A percentile compares a stretch with the other conserved stretches of the same genome.
These are phyloP conservation scores for Triadica sebifera DNA, from an alignment of 345 rosid genomes.

Conservation along the genomic window DNA sequence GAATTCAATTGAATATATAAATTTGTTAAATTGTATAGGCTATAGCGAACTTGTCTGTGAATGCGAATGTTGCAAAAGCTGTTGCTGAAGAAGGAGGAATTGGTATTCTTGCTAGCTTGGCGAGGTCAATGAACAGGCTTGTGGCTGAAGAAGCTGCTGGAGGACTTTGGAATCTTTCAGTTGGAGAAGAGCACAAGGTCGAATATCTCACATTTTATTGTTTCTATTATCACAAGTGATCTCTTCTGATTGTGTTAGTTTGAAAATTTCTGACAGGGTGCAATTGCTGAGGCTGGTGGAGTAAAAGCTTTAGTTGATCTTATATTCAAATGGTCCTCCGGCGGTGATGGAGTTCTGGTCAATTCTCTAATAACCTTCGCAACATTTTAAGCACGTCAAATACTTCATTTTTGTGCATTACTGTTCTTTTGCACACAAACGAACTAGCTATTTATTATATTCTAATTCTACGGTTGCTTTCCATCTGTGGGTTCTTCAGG, in stretches of 20 bases:
- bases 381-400: not conserved
- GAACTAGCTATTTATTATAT: not conserved
- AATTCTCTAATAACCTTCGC: slow-evolving; percentile 44
- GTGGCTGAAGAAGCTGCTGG: slow-evolving; percentile 48
- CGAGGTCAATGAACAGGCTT: slow-evolving; percentile 36
- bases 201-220: not conserved
- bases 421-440: slow-evolving; percentile 6
- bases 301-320: slow-evolving; percentile 44
- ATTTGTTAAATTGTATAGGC: slow-evolving; percentile 21
- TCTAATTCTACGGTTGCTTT: slow-evolving; percentile 45
- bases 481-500: slow-evolving; percentile 21
- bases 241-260: not conserved
- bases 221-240: not conserved
- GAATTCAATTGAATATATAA: not conserved
- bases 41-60: slow-evolving; percentile 39
- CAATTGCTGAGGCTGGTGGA: slow-evolving; percentile 42
- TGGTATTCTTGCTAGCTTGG: slow-evolving; percentile 31
- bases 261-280: slow-evolving; percentile 27
- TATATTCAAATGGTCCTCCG: slow-evolving; percentile 33
- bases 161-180: slow-evolving; percentile 48
- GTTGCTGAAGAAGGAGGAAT: slow-evolving; percentile 43
- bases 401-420: not conserved
- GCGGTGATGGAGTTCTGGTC: slow-evolving; percentile 37
- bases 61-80: slow-evolving; percentile 40
- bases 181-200: slow-evolving; percentile 50